phyloP scores from a whole-genome alignment of 352 stramenopile genomes.

The Globisporangium mamillatum region DNA sequence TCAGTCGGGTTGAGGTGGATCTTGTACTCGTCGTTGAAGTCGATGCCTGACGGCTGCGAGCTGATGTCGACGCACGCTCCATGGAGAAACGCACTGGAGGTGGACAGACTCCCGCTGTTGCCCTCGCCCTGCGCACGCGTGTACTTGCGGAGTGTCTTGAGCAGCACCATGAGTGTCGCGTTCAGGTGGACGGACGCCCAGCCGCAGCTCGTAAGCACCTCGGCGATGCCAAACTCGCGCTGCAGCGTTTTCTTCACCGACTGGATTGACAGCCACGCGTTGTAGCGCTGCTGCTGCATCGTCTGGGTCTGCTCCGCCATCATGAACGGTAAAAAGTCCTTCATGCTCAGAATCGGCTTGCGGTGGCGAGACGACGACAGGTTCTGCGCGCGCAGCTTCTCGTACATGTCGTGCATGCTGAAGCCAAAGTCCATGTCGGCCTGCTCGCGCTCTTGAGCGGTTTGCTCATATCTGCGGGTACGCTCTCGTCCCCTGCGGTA shows the following conservation, averaged over 20 bases:
- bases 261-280: slow-evolving; percentile 54
- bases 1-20: slow-evolving; percentile 55
- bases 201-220: slow-evolving; percentile 48
- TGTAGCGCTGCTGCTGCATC: slow-evolving; percentile 35
- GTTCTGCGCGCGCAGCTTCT: slow-evolving; percentile 17
- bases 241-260: slow-evolving; percentile 44
- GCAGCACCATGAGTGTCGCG: slow-evolving; percentile 51
- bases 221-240: slow-evolving; percentile 48
- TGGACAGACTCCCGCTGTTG: slow-evolving; percentile 24
- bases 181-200: slow-evolving; percentile 66
- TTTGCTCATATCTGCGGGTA: slow-evolving; percentile 9
- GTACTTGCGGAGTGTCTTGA: slow-evolving; percentile 57
- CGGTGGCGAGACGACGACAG: slow-evolving; percentile 21
- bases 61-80: slow-evolving; percentile 44
- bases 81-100: slow-evolving; percentile 32
- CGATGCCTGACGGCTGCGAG: slow-evolving; percentile 47
- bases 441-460: slow-evolving; percentile 8
- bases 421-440: slow-evolving; percentile 56
- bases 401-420: slow-evolving; percentile 44
- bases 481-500: slow-evolving; percentile 2
- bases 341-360: slow-evolving; percentile 37
- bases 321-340: slow-evolving; percentile 41
- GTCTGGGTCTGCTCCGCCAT: slow-evolving; percentile 31
- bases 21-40: slow-evolving; percentile 55
- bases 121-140: slow-evolving; percentile 25